Conservation (phyloP, 2,329 filamentous ascomycete species). For the Paracorniculantispora psalliotae region DNA sequence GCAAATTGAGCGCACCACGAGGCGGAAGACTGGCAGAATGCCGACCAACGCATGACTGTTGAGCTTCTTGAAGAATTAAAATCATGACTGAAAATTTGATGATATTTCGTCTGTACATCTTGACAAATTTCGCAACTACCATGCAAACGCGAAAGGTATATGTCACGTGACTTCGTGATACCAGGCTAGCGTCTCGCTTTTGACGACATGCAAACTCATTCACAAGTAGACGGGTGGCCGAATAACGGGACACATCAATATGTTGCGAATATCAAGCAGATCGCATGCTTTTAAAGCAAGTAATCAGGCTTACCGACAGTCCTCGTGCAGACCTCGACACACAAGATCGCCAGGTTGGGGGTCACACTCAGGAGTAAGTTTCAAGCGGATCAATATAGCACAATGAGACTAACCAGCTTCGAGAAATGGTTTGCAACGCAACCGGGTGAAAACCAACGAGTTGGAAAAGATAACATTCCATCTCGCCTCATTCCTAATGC, state of each 20-base stretch:
- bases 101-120: background rate
- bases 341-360: background rate
- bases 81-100: background rate
- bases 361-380: background rate
- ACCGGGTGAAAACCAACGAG: background rate
- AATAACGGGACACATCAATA: background rate
- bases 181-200: background rate
- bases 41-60: background rate
- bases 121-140: background rate
- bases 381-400: background rate
- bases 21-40: background rate
- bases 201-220: background rate
- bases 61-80: background rate
- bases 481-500: background rate
- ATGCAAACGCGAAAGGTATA: background rate
- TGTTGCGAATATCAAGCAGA: background rate
- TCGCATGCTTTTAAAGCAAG: background rate
- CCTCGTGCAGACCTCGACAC: background rate
- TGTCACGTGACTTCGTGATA: background rate
- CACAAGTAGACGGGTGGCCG: background rate
- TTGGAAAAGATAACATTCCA: constrained; percentile 5
- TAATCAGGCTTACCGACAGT: background rate
- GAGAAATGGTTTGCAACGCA: constrained; percentile 1
- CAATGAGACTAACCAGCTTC: background rate
- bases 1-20: background rate